Base-by-base conservation (phyloP, 2,329 filamentous ascomycete genomes). In the Colletotrichum abscissum region DNA sequence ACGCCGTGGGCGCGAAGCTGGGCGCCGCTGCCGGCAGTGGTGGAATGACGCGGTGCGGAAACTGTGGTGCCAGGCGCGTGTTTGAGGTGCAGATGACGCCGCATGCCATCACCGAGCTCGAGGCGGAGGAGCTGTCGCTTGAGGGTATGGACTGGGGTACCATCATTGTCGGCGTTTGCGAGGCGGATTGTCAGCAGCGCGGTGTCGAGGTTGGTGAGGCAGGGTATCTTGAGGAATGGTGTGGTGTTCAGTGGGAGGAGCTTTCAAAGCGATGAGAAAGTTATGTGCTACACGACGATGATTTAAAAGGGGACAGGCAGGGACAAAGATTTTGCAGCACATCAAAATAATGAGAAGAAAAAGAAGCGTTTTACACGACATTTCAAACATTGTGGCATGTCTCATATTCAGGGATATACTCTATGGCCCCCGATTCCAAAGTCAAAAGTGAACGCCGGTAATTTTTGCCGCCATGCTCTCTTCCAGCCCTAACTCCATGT, bases 71-170 rank as follows among this genome's bases (percentile, higher is more conserved):
- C 0, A 86, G 89, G 63, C 90, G 96, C 75, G 91, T 93, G 16
- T 98, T 98, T 81, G 97, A 99, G 87, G 87, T 98, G 72, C 97
- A 99, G 86, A 86, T 99, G 76, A 95, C 93, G 76, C 97, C 97
- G 54, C 93, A 97, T 80, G 92, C 95, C 3, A 99, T 99, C 78
- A 91, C 91, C 35, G 93, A 97, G 86, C 86, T 98, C 67, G 97
- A 98, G 85, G 92, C 89, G 11, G 93, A 95, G 55, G 92, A 93
- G 69, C 81, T 91, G 77, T 90, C 89, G 52, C 79, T 92, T 24
- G 88, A 97, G 86, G 97, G 95, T 0, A 99, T 99, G 97, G 97
- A 99, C 79, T 99, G 97, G 97, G 96, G 96, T 0, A 98, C 95
- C 0, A 89, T 99, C 9, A 91, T 99, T 71, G 86, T 98, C 49